Evolutionary conservation across 2,329 filamentous ascomycete species (phyloP), one percentile per base, ranked within the genome.

Genomic region (Aspergillus sergii): DNA sequence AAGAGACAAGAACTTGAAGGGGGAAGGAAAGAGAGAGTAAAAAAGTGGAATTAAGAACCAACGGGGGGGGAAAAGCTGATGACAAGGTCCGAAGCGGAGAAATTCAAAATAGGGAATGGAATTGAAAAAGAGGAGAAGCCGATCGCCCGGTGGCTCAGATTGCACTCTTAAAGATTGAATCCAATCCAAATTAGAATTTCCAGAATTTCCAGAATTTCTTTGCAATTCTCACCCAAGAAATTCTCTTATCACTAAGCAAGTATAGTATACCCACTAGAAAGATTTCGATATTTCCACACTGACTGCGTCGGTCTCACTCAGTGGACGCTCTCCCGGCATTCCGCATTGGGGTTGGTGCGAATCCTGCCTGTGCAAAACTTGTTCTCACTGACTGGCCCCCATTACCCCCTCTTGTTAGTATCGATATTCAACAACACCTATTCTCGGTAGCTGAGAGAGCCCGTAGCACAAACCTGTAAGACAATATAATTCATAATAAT

Each of bases 51-150:
- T 43, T 57, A n/a, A 58, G 26, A 45, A 54, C 34, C 48, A 41
- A 41, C 26, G 26, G 54, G 34, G 54, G 53, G 54, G 53, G n/a
- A 21, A 53, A 58, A 61, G 45, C 21, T 21, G 51, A 34, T 10
- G 30, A 54, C 51, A 12, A 34, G 16, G 51, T 23, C 51, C 51
- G 30, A 54, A 54, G 51, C 51, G 51, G 51, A 54, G 51, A 48
- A 57, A 50, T 39, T 39, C 30, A 14, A 43, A 45, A 14, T 60
- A 60, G 50, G 54, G 63, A 65, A 64, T 61, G 61, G 55, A 58
- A 57, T 26, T 26, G 16, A 58, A 58, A 60, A 60, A 51, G 28
- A 51, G 16, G 16, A 32, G 28, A 51, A 26, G 45, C 21, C 45
- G 48, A n/a, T 26, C 46, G n/a, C 16, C 14, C 26, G 16, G 48